Base-by-base conservation (phyloP, 345 rosid genomes). In the Salix arbutifolia region DNA sequence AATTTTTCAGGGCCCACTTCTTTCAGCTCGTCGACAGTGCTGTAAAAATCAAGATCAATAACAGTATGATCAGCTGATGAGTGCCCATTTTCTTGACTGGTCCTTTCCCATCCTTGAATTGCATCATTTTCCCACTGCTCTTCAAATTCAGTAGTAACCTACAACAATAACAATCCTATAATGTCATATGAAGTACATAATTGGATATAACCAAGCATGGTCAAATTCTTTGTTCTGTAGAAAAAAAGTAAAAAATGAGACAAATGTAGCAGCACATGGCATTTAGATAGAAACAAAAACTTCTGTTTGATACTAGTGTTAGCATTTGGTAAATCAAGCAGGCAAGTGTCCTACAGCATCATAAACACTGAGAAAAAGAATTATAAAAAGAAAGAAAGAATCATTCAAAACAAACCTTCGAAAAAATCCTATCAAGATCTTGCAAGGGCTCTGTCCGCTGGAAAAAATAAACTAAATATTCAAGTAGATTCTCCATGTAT, bases 401-500 rank as follows among this genome's bases (percentile, higher is more conserved):
- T 31, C 56, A 74, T 2, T 48, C 25, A 40, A 69, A 69, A 28
- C 62, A 69, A 72, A 94, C 99, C 98, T 88, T 92, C 38, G 91
- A 83, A 71, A 94, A 87, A 71, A 92, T 91, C 81, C 92, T 86
- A 76, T 87, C 97, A 82, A 96, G 87, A 87, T 96, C 99, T 88
- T 91, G 95, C 87, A 96, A 79, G 8, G 99, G 99, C 82, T 94
- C 97, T 7, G 96, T 92, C 75, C 99, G 88, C 81, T 94, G 90
- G 75, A 92, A 96, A 83, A 91, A 90, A 82, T 86, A 76, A 53
- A 88, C 77, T 69, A 96, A 85, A 89, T 94, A 89, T 87, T 87
- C 97, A 19, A 96, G 82, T 67, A 94, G 81, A 74, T 91, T 90
- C 82, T 85, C 91, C 90, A 91, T 74, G 77, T 96, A 92, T 76